phyloP scores from a whole-genome alignment of 2,329 filamentous ascomycete species.

The Aspergillus proliferans region DNA sequence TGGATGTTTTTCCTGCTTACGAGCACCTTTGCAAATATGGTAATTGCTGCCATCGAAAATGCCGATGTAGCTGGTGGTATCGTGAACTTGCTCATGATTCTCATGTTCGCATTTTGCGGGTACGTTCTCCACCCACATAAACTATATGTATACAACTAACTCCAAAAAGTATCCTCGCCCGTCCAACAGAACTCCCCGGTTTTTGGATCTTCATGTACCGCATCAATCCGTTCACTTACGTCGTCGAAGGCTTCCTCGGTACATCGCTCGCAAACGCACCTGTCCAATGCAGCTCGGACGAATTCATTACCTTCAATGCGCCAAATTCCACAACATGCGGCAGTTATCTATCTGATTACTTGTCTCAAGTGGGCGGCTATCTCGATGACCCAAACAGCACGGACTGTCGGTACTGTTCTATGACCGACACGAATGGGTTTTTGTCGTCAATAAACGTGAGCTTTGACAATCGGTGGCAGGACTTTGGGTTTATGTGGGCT shows the following conservation, averaged over 20 bases:
- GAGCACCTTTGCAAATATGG: no score
- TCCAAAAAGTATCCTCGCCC: no score
- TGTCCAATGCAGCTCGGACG: neutral
- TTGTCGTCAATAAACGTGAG: neutral
- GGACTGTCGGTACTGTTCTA: neutral
- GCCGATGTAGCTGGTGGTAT: no score
- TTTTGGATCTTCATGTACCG: slow-evolving; percentile 9
- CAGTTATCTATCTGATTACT: neutral
- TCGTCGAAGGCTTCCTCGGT: neutral
- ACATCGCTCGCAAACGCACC: neutral
- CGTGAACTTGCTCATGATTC: no score
- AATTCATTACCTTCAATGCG: neutral
- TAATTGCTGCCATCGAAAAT: no score
- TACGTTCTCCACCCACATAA: no score
- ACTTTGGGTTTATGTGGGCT: neutral
- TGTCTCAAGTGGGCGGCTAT: no score
- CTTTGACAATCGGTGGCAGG: neutral
- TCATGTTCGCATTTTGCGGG: no score
- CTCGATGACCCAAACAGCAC: neutral
- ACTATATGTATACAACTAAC: no score
- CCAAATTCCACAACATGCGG: neutral
- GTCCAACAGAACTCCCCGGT: neutral
- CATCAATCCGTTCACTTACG: slow-evolving; percentile 2
- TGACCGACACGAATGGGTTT: neutral
- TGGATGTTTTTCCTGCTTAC: no score